Percentiles rank a stretch among this genome's conserved stretches.
phyloP scores from a whole-genome alignment of 2,329 filamentous ascomycete genomes.

The Juglanconis oblonga region DNA sequence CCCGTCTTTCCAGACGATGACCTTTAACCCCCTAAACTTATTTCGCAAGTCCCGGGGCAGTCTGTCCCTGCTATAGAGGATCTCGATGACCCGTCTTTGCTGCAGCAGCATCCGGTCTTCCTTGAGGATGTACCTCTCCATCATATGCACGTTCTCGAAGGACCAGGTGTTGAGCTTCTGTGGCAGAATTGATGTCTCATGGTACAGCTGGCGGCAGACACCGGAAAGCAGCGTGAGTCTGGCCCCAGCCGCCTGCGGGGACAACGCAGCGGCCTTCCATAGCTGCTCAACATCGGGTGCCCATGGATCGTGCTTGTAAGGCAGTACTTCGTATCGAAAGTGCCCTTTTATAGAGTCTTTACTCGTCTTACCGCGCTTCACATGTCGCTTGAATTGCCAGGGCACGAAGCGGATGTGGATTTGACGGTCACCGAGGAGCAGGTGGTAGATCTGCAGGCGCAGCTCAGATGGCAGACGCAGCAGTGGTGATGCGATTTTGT shows the following conservation, averaged over 20 bases:
- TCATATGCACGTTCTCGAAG: slow-evolving; percentile 28
- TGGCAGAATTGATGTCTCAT: slow-evolving; percentile 33
- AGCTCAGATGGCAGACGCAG: slow-evolving; percentile 31
- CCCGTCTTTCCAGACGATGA: slow-evolving; percentile 24
- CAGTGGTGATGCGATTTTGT: slow-evolving; percentile 27
- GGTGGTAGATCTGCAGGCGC: slow-evolving; percentile 32
- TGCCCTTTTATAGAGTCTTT: slow-evolving; percentile 23
- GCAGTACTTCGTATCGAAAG: slow-evolving; percentile 29
- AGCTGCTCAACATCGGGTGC: neutral
- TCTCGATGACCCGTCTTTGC: slow-evolving; percentile 30
- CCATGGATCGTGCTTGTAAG: slow-evolving; percentile 29
- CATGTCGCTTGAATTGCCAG: slow-evolving; percentile 23
- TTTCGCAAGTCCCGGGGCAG: slow-evolving; percentile 26
- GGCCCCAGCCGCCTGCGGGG: neutral
- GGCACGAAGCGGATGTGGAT: slow-evolving; percentile 30
- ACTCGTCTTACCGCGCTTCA: slow-evolving; percentile 19
- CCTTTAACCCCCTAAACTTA: slow-evolving; percentile 28
- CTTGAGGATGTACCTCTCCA: slow-evolving; percentile 33
- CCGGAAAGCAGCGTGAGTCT: slow-evolving; percentile 30
- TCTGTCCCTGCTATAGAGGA: slow-evolving; percentile 26
- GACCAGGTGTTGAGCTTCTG: slow-evolving; percentile 33
- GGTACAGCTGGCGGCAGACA: slow-evolving; percentile 35
- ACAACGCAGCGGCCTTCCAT: neutral
- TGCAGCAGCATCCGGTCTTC: slow-evolving; percentile 27
- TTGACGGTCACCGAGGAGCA: slow-evolving; percentile 31